Conservation (phyloP, 495 filamentous ascomycete species). For the Cercophora samala region DNA sequence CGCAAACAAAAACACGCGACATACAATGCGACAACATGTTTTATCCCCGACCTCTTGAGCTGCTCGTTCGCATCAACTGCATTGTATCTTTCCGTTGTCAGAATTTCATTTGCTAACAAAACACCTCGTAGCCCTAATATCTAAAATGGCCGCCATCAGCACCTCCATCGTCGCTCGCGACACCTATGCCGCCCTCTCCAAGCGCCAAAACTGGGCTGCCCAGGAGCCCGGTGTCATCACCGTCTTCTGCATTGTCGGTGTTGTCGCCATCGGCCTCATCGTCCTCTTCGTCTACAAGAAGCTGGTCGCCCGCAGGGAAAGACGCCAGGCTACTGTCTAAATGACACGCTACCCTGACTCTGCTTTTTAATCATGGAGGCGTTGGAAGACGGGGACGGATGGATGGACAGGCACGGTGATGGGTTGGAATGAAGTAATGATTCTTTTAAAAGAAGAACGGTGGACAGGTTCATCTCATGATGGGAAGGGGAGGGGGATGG, state of each 20-base stretch:
- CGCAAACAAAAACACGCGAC: conserved; percentile 6
- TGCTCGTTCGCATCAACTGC: neutral
- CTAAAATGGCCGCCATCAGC: conserved; percentile 48
- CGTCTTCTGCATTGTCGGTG: conserved; percentile 57
- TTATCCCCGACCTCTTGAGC: neutral
- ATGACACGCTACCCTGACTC: neutral
- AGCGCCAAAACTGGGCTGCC: conserved; percentile 50
- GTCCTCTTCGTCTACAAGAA: conserved; percentile 46
- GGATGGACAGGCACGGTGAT: conserved; percentile 7
- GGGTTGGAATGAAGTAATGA: conserved; percentile 22
- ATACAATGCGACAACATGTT: neutral
- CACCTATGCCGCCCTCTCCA: conserved; percentile 42
- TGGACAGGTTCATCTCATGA: neutral
- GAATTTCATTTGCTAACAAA: conserved; percentile 13
- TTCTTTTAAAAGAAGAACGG: conserved; percentile 6
- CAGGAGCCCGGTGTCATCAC: conserved; percentile 55
- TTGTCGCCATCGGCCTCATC: conserved; percentile 49
- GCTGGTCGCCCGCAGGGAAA: conserved; percentile 38
- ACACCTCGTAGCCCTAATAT: conserved; percentile 5
- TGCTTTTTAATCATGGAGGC: neutral
- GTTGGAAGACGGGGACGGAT: neutral
- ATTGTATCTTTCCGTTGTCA: conserved; percentile 1
- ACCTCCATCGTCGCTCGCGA: conserved; percentile 47
- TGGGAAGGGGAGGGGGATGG: neutral
- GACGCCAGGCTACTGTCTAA: conserved; percentile 19